phyloP scores from a whole-genome alignment of 768 basidiomycete species.

The Clitopilus hobsonii region DNA sequence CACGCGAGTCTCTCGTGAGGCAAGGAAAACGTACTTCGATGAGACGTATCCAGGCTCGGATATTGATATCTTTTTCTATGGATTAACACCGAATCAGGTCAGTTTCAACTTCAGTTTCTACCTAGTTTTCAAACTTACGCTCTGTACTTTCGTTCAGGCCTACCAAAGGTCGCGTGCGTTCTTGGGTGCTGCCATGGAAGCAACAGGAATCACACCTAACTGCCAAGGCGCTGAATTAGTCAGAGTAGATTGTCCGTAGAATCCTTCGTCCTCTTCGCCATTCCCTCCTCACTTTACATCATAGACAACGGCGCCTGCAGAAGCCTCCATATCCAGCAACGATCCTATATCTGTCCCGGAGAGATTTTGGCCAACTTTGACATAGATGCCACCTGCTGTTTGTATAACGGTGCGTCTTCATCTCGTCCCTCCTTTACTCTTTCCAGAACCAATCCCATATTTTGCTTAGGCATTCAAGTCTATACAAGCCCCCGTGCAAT shows the following conservation, averaged over 20 bases:
- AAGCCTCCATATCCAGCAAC: slow-evolving; percentile 58
- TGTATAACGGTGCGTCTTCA: slow-evolving; percentile 31
- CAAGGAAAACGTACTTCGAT: slow-evolving; percentile 53
- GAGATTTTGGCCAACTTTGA: slow-evolving; percentile 67
- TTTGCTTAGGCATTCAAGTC: slow-evolving; percentile 29
- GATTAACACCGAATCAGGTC: slow-evolving; percentile 53
- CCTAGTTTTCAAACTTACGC: too few relatives aligned
- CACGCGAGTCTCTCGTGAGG: slow-evolving; percentile 42
- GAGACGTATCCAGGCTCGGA: slow-evolving; percentile 56
- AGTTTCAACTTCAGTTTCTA: slow-evolving; percentile 55
- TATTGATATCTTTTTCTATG: slow-evolving; percentile 61
- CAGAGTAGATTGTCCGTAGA: too few relatives aligned
- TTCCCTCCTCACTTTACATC: neutral
- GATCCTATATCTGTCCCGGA: slow-evolving; percentile 56
- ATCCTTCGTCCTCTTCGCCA: too few relatives aligned
- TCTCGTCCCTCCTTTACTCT: neutral
- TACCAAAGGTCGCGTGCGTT: too few relatives aligned
- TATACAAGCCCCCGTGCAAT: slow-evolving; percentile 58
- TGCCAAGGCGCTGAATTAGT: too few relatives aligned
- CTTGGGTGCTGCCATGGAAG: too few relatives aligned
- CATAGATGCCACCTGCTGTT: slow-evolving; percentile 59
- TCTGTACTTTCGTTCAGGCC: too few relatives aligned
- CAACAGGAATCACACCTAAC: too few relatives aligned
- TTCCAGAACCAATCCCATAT: neutral
- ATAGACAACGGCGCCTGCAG: slow-evolving; percentile 62